Evolutionary conservation across 768 basidiomycete genomes (phyloP), one percentile per base, ranked within the genome.

Genomic region (Antrodiella citrinella): DNA sequence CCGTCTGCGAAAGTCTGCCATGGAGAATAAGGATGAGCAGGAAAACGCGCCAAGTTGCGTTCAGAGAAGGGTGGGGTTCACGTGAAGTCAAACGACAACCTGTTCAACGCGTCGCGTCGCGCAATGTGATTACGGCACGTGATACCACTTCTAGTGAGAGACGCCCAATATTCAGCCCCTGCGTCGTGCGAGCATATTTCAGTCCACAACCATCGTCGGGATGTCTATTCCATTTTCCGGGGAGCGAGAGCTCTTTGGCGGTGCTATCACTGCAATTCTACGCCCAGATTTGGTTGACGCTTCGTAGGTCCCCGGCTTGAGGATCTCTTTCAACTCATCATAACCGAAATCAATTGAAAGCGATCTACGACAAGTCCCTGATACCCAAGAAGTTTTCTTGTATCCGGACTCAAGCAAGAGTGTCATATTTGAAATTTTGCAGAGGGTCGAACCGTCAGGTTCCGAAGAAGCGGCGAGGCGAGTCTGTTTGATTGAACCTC

Each of bases 361-460:
- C 52, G 69, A 74, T 45, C 51, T 83, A 4, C 90, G 95, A 48
- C 89, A 97, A 67, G 73, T 99, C 11, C 94, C 96, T 12, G 87
- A 98, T 63, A 91, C 81, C 3, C 95, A 99, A 66, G 96, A 98
- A 62, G 95, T 96, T 39, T 86, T 91, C 67, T 64, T 96, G 50
- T 84, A 82, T 49, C 77, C 78, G 4, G 66, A 79, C 44, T 86
- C 82, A 4, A 74, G 74, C 45, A 70, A 82, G 57, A 91, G 86
- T 60, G 75, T 94, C 54, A 77, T 98, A 45, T 67, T 96, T 22
- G 96, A 99, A 62, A 78, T 96, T 20, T 69, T 97, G 11, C 66
- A 91, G 63, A 73, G 81, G 51, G 91, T 95, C 21, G 72, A 81
- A 26, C 65, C 68, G n/a, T 54, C 61, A 11, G 73, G 80, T 50